Base-by-base conservation (phyloP, 768 basidiomycete genomes). In the Daedaleopsis sinensis region DNA sequence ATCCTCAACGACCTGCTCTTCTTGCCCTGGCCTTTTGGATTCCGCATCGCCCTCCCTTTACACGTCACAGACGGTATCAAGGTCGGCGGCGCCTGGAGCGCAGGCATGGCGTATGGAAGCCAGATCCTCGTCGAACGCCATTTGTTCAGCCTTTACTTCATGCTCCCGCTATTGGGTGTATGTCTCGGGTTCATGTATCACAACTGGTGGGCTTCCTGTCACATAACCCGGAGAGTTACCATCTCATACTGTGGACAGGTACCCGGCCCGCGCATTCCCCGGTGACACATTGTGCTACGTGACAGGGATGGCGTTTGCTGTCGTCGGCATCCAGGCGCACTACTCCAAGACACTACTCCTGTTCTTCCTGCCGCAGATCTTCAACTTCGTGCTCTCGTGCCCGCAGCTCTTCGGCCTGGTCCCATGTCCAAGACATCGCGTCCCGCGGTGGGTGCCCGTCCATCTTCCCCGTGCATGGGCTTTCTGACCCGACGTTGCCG, bases 231-330 rank as follows among this genome's bases (percentile, higher is more conserved):
- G 37, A 23, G 38, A 43, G 42, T 11, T 46, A 8, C 15, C 27
- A 32, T 7, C 27, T 32, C 27, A 32, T 32, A 3, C 3, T 3
- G 7, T 32, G 27, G 43, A 11, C 68, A 98, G 96, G 95, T 98
- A 96, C 72, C 97, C 97, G 7, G 95, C 97, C 11, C 84, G 90
- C 21, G 94, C 85, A 0, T 99, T 98, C 71, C 92, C 95, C 0
- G 97, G 97, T 3, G 97, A 99, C 73, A 99, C 97, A 4, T 82
- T 99, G 35, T 99, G 97, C 74, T 99, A 99, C 77, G 88, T 98
- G 43, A 87, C 94, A 0, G 97, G 97, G 61, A 99, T 99, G 97
- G 94, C 97, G 5, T 98, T 99, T 72, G 90, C 97, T 0, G 96
- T 97, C 10, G 95, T 96, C 36, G 96, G 94, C 23, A 98, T 99